Conservation (phyloP, 805 yeast genomes). For the Hyphopichia homilentoma region DNA sequence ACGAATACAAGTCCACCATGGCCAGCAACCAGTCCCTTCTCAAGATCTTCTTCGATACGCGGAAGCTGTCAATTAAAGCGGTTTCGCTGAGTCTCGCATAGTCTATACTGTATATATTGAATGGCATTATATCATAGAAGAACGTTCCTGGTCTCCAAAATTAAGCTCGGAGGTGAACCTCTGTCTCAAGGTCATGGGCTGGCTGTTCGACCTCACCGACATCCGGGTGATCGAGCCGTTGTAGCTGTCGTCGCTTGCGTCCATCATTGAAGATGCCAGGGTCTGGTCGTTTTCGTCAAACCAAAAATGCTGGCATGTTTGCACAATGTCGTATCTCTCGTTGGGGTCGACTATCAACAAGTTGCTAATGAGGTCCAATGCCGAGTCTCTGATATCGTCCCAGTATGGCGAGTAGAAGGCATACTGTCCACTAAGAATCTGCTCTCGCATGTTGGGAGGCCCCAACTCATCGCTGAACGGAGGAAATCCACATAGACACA, state of each 20-base stretch:
- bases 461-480: constrained; percentile 81
- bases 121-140: constrained; percentile 7
- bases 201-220: constrained; percentile 20
- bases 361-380: constrained; percentile 60
- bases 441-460: constrained; percentile 76
- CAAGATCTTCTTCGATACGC: constrained; percentile 16
- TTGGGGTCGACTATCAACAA: constrained; percentile 52
- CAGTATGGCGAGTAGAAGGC: constrained; percentile 80
- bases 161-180: constrained; percentile 20
- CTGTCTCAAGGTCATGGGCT: constrained; percentile 25
- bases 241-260: background rate
- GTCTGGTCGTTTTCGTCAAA: constrained; percentile 24
- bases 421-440: constrained; percentile 60
- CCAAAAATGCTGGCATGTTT: constrained; percentile 45
- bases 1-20: constrained; percentile 13
- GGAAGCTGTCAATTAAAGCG: constrained; percentile 9
- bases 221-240: constrained; percentile 10
- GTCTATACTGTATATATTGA: constrained; percentile 3
- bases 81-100: background rate
- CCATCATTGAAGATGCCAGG: constrained; percentile 15
- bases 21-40: constrained; percentile 15
- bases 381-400: constrained; percentile 66
- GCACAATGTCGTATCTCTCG: constrained; percentile 38
- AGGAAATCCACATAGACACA: constrained; percentile 80
- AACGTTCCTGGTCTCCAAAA: constrained; percentile 4